Evolutionary conservation across 306 rosid species (phyloP).

Genomic region (Citrullus colocynthis): DNA sequence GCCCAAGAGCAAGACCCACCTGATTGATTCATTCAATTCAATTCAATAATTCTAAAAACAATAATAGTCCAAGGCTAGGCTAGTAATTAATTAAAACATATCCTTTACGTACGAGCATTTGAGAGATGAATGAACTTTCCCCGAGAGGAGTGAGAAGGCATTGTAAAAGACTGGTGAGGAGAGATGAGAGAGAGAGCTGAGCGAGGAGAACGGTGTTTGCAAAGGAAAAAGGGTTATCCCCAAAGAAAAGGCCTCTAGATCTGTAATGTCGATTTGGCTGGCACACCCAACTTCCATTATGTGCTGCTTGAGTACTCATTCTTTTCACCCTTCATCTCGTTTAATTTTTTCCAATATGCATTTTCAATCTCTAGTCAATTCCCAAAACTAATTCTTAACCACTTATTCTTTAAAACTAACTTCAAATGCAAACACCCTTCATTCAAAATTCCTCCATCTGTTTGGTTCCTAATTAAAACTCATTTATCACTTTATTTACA

Average conservation of each 20-base stretch:
- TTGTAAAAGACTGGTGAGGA: slow-evolving; percentile 16
- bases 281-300: slow-evolving; percentile 23
- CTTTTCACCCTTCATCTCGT: background rate
- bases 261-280: background rate
- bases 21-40: background rate
- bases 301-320: background rate
- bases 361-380: background rate
- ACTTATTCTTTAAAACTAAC: background rate
- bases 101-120: slow-evolving; percentile 21
- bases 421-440: too few species aligned
- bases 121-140: slow-evolving; percentile 27
- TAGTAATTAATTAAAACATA: too few species aligned
- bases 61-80: too few species aligned
- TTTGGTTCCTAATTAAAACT: too few species aligned
- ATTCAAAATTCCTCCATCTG: too few species aligned
- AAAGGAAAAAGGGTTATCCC: slow-evolving; percentile 27
- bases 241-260: slow-evolving; percentile 25
- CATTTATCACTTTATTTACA: too few species aligned
- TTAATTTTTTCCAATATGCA: background rate
- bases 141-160: slow-evolving; percentile 38
- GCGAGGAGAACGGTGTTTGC: slow-evolving; percentile 9
- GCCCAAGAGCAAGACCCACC: slow-evolving; percentile 39
- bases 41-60: too few species aligned
- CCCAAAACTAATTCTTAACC: background rate
- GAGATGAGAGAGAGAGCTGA: slow-evolving; percentile 22